Percentiles rank a stretch among this genome's conserved stretches.
Evolutionary conservation across 1,284 basidiomycete species (phyloP).

Genomic region (Cutaneotrichosporon sp.): DNA sequence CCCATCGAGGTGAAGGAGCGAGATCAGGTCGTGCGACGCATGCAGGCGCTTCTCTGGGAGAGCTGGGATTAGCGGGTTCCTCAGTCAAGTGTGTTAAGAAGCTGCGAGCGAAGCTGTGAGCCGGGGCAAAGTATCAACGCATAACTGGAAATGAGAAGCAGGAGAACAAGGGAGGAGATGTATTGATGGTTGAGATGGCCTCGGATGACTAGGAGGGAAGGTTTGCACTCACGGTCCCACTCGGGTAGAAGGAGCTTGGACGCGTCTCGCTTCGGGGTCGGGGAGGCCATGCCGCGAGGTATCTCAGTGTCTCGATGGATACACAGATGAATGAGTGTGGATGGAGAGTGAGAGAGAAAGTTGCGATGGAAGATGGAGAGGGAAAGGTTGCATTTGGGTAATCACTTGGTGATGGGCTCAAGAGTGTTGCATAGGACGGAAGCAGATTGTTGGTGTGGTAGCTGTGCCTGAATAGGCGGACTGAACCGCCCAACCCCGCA

Average conservation of each 20-base stretch:
- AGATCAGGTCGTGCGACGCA: slow-evolving; percentile 44
- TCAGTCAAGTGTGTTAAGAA: not conserved
- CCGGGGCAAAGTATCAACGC: not conserved
- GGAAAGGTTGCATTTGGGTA: not conserved
- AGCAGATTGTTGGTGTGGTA: not conserved
- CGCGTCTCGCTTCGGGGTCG: slow-evolving; percentile 9
- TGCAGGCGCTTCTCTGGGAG: slow-evolving; percentile 40
- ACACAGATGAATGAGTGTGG: not conserved
- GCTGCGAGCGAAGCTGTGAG: not conserved
- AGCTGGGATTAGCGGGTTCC: slow-evolving; percentile 23
- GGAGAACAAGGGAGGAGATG: not conserved
- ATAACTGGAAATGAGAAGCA: not conserved
- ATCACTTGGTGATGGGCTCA: not conserved
- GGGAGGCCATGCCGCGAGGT: slow-evolving; percentile 1
- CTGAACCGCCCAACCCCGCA: not conserved
- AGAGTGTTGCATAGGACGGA: not conserved
- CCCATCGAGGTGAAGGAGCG: slow-evolving; percentile 42
- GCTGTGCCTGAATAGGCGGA: not conserved
- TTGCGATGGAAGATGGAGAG: not conserved
- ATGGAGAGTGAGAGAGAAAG: too few relatives aligned
- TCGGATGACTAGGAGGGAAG: not conserved
- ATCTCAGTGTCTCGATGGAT: not conserved
- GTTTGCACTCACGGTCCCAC: slow-evolving; percentile 39
- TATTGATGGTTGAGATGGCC: not conserved
- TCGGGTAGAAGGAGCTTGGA: slow-evolving; percentile 33